A percentile compares a stretch with the other conserved stretches of the same genome.
phyloP scores from a whole-genome alignment of 1,284 basidiomycete species.

The Sutorius eximius region DNA sequence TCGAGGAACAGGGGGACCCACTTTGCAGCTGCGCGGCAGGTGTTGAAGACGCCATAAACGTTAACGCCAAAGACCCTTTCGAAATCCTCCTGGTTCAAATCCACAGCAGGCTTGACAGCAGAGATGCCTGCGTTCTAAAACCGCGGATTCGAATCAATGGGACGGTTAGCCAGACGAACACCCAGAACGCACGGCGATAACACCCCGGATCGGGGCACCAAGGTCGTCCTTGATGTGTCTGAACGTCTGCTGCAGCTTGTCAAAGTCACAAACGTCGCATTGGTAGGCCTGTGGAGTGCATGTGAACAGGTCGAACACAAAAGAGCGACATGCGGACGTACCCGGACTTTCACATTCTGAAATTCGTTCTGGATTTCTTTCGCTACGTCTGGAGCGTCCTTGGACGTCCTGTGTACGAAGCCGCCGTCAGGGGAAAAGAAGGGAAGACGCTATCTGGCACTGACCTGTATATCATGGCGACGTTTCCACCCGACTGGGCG shows the following conservation, averaged over 20 bases:
- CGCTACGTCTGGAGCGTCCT: conserved; percentile 42
- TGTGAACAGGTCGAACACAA: no score
- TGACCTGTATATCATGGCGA: conserved; percentile 47
- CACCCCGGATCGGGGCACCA: conserved; percentile 14
- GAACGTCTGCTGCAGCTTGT: conserved; percentile 39
- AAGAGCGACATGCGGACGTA: conserved; percentile 8
- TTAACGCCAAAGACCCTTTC: conserved; percentile 39
- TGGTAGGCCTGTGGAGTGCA: conserved; percentile 39
- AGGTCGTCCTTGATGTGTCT: conserved; percentile 32
- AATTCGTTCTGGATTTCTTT: conserved; percentile 24
- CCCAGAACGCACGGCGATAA: conserved; percentile 16
- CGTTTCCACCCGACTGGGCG: conserved; percentile 41
- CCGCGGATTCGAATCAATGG: neutral
- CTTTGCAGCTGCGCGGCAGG: conserved; percentile 42
- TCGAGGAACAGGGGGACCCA: conserved; percentile 6
- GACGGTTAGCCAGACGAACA: fast-evolving
- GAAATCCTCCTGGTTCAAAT: conserved; percentile 47
- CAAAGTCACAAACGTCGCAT: conserved; percentile 41
- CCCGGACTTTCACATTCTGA: conserved; percentile 30
- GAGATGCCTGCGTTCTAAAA: conserved; percentile 47
- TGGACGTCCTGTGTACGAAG: conserved; percentile 24
- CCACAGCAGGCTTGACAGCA: conserved; percentile 48
- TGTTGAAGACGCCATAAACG: conserved; percentile 46
- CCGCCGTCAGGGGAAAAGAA: neutral
- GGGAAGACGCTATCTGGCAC: fast-evolving